Conservation (phyloP, 2,329 filamentous ascomycete genomes). For the Trichophaea hybrida region DNA sequence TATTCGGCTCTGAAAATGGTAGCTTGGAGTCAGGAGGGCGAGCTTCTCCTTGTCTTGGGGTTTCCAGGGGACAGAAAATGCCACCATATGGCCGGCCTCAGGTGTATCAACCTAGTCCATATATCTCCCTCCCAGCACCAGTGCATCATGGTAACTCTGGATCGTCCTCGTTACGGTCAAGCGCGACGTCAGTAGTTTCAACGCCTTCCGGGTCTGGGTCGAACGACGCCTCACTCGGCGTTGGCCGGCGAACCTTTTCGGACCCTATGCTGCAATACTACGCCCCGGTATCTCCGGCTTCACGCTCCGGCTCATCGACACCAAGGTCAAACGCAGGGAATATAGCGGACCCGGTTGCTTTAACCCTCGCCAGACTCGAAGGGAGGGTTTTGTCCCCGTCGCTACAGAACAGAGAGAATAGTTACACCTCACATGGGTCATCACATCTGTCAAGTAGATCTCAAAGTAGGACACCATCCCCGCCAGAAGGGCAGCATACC, state of each 20-base stretch:
- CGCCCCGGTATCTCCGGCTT: not conserved
- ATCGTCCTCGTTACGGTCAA: slow-evolving; percentile 16
- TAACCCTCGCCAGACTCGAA: slow-evolving; percentile 15
- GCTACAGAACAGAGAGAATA: slow-evolving; percentile 2
- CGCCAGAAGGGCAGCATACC: slow-evolving; percentile 17
- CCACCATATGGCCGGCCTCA: slow-evolving; percentile 11
- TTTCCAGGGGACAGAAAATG: slow-evolving; percentile 8
- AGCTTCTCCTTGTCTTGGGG: slow-evolving; percentile 11
- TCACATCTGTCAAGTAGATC: not conserved
- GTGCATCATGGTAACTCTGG: slow-evolving; percentile 6
- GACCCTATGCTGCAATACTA: slow-evolving; percentile 1
- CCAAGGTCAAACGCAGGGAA: not conserved
- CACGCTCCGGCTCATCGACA: not conserved
- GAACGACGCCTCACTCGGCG: not conserved
- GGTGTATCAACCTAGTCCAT: slow-evolving; percentile 23
- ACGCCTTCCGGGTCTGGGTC: slow-evolving; percentile 8
- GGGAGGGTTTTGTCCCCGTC: slow-evolving; percentile 7
- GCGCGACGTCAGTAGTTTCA: slow-evolving; percentile 14
- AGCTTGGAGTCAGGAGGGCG: slow-evolving; percentile 11
- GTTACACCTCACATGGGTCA: not conserved
- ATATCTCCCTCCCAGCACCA: slow-evolving; percentile 8
- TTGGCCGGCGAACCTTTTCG: not conserved
- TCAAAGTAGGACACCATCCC: slow-evolving; percentile 21
- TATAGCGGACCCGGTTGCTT: slow-evolving; percentile 12
- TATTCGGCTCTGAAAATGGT: slow-evolving; percentile 15